Evolutionary conservation across 257 asterid genomes (phyloP), one percentile per base, ranked within the genome.

Genomic region (Jacaranda copaia): DNA sequence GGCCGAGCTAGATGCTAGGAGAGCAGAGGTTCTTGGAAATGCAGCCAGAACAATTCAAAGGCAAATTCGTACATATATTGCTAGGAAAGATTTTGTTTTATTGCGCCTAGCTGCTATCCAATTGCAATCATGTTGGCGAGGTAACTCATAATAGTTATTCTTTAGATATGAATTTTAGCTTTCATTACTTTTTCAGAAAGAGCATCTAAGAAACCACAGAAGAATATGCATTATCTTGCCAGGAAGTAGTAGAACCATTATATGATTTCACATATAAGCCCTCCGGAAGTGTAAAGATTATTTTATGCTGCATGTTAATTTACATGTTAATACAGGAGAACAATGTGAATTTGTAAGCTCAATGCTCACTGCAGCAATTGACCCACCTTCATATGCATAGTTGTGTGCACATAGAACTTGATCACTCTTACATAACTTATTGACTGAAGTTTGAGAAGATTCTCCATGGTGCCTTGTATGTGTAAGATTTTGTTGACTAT

Each of bases 81-180:
- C 96, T 61, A 79, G 97, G 80, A 96, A 94, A 88, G 97, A 93
- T 76, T 96, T 91, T 83, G 84, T 88, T 82, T 82, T 84, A 48
- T 83, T 90, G 70, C 96, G 96, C 64, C 84, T 70, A 72, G 98
- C 98, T 53, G 96, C 99, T 58, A 83, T 96, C 78, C 91, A 83
- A 71, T 76, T 96, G 87, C 99, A 96, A 79, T 96, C 99, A 58
- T 93, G 98, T 80, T 96, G 98, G 97, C 97, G 99, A 88, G 99
- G 99, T 96, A 88, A 73, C 77, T 78, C 32, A 69, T 62, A 53
- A 46, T 70, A 19, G 43, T 59, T 61, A 71, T n/a, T 56, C 67
- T 74, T 39, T 52, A 1, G 65, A 62, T 70, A 72, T 59, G 49
- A 69, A 75, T 70, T 43, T 82, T 72, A 70, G 79, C 43, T 77